Evolutionary conservation across 768 basidiomycete species (phyloP).

Genomic region (Kockovaella imperatae): DNA sequence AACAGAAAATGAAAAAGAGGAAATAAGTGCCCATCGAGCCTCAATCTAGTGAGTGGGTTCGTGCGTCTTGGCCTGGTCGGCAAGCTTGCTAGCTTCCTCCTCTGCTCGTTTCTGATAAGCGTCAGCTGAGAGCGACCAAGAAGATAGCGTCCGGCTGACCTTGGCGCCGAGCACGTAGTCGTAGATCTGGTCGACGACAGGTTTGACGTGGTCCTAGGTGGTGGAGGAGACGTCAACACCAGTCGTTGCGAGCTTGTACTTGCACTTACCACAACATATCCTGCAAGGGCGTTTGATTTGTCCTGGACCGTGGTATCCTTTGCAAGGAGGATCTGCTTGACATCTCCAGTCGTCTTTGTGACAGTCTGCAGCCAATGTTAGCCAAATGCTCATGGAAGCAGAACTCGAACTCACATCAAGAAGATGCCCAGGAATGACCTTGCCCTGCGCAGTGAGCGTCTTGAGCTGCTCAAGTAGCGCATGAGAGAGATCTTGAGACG

Average conservation of each 20-base stretch:
- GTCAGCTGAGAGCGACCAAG: constrained; percentile 1
- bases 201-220: constrained; percentile 36
- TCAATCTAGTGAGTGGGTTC: too few species aligned
- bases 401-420: constrained; percentile 19
- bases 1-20: too few species aligned
- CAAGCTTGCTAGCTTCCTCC: constrained; percentile 9
- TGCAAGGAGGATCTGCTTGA: constrained; percentile 32
- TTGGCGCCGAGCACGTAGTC: constrained; percentile 38
- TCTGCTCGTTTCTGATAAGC: constrained; percentile 20
- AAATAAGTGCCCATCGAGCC: too few species aligned
- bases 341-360: constrained; percentile 25
- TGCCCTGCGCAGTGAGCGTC: constrained; percentile 31
- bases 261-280: constrained; percentile 32
- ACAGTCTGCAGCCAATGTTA: constrained; percentile 17
- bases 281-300: constrained; percentile 37
- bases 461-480: constrained; percentile 35
- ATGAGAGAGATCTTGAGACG: constrained; percentile 28
- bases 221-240: background rate
- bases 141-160: constrained; percentile 10
- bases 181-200: constrained; percentile 40
- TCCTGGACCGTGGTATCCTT: constrained; percentile 36
- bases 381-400: background rate
- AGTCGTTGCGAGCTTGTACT: too few species aligned
- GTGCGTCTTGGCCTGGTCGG: too few species aligned
- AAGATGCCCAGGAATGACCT: constrained; percentile 24